These are phyloP conservation scores for Solanum aculeatissimum DNA, from an alignment of 305 asterid species.

Conservation along the genomic window DNA sequence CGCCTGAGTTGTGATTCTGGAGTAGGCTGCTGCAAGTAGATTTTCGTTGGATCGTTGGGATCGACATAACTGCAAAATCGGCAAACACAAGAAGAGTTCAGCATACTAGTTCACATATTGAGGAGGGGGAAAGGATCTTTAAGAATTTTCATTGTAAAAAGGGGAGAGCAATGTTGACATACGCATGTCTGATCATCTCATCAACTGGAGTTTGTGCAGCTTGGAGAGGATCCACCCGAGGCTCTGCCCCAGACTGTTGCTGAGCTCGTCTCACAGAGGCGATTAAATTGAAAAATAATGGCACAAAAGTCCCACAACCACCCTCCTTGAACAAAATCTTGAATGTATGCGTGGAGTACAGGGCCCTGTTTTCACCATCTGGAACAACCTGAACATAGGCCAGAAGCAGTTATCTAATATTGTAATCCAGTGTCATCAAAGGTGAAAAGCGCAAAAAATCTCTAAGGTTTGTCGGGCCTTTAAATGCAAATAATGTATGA, in stretches of 20 bases:
- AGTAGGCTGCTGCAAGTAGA: conserved; percentile 95
- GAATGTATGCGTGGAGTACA: conserved; percentile 83
- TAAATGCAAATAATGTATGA: neutral
- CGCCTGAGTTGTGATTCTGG: conserved; percentile 77
- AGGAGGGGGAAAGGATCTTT: neutral
- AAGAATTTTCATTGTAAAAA: neutral
- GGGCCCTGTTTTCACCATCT: conserved; percentile 63
- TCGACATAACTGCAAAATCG: conserved; percentile 70
- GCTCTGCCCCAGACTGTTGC: conserved; percentile 22
- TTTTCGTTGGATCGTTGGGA: conserved; percentile 90
- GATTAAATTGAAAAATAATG: conserved; percentile 77
- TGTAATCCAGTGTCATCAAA: neutral
- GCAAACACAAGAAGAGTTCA: neutral
- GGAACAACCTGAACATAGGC: conserved; percentile 66
- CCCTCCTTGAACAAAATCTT: conserved; percentile 98
- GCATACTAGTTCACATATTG: neutral
- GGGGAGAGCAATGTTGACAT: conserved; percentile 5
- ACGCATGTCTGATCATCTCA: conserved; percentile 98
- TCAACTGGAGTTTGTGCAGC: conserved; percentile 97
- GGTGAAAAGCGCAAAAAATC: neutral
- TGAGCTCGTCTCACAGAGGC: conserved; percentile 58
- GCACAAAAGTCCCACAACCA: conserved; percentile 95
- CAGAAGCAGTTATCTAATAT: neutral
- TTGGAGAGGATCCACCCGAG: conserved; percentile 73
- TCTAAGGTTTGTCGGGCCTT: neutral